phyloP scores from a whole-genome alignment of 2,329 filamentous ascomycete genomes.

The Apiospora sp. region DNA sequence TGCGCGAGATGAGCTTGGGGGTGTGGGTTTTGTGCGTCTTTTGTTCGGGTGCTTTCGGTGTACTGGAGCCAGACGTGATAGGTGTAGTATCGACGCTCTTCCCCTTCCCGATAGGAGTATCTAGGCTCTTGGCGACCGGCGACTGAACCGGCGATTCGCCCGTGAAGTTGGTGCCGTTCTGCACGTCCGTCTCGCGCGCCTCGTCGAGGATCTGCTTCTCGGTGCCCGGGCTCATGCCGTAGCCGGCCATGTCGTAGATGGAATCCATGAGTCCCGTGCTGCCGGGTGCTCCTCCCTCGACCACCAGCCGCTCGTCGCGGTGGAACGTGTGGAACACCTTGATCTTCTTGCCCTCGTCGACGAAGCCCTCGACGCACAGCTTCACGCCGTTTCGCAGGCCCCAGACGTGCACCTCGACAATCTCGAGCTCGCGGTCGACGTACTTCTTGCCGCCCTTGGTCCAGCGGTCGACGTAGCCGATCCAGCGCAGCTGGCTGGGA shows the following conservation, averaged over 20 bases:
- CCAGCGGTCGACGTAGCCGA: constrained; percentile 91
- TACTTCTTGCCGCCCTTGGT: constrained; percentile 78
- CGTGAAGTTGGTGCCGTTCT: constrained; percentile 27
- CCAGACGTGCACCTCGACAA: constrained; percentile 90
- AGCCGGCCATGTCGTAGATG: constrained; percentile 61
- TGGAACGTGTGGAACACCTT: constrained; percentile 83
- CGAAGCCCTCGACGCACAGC: constrained; percentile 83
- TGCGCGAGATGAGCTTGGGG: background rate
- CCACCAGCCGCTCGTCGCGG: constrained; percentile 73
- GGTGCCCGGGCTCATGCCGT: constrained; percentile 38
- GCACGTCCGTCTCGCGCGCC: constrained; percentile 37
- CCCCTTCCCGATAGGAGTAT: background rate
- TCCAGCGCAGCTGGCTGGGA: constrained; percentile 87
- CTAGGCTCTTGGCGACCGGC: constrained; percentile 25
- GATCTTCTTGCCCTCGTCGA: constrained; percentile 89
- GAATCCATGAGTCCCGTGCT: constrained; percentile 58
- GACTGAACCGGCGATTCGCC: constrained; percentile 27
- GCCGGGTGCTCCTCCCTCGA: constrained; percentile 64
- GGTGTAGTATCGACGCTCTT: background rate
- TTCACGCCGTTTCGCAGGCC: constrained; percentile 88
- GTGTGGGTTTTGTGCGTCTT: constrained; percentile 5
- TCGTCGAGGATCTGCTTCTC: constrained; percentile 48
- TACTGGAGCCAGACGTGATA: background rate
- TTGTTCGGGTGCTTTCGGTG: background rate
- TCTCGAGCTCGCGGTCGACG: constrained; percentile 81